Conservation (phyloP, 345 rosid genomes). For the Lumnitzera racemosa region DNA sequence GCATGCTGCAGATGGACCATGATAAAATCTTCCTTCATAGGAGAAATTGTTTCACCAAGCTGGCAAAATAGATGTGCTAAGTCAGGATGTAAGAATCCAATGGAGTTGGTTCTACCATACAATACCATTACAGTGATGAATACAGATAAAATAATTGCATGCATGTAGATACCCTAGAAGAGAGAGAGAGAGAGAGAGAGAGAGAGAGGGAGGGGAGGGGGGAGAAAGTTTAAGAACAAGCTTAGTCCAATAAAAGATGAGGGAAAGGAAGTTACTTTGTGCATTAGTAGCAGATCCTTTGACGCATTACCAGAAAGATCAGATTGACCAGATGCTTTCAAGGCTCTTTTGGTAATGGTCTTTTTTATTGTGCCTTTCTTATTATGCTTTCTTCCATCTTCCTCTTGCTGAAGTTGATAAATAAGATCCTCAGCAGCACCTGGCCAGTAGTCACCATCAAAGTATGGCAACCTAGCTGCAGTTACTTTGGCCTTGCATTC, state of each 20-base stretch:
- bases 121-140: not conserved
- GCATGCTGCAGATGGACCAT: constrained; percentile 98
- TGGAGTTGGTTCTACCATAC: not conserved
- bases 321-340: constrained; percentile 93
- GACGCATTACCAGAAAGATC: constrained; percentile 89
- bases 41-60: constrained; percentile 98
- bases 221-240: not conserved
- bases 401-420: constrained; percentile 82
- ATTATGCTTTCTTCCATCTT: constrained; percentile 87
- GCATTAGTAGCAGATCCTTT: constrained; percentile 89
- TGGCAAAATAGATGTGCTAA: constrained; percentile 22
- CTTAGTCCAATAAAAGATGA: not conserved
- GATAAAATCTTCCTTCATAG: constrained; percentile 99
- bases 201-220: not conserved
- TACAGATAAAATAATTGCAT: not conserved
- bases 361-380: constrained; percentile 81
- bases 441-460: constrained; percentile 99
- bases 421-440: constrained; percentile 99
- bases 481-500: constrained; percentile 94
- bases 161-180: not conserved
- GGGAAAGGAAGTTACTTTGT: constrained; percentile 47
- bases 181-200: constrained; percentile 1
- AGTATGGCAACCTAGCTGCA: constrained; percentile 97
- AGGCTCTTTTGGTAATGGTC: constrained; percentile 87
- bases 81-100: constrained; percentile 6